Percentiles rank a stretch among this genome's conserved stretches.
These are phyloP conservation scores for Pneumocystis wakefieldiae DNA, from an alignment of 1,139 yeast genomes.

Conservation along the genomic window DNA sequence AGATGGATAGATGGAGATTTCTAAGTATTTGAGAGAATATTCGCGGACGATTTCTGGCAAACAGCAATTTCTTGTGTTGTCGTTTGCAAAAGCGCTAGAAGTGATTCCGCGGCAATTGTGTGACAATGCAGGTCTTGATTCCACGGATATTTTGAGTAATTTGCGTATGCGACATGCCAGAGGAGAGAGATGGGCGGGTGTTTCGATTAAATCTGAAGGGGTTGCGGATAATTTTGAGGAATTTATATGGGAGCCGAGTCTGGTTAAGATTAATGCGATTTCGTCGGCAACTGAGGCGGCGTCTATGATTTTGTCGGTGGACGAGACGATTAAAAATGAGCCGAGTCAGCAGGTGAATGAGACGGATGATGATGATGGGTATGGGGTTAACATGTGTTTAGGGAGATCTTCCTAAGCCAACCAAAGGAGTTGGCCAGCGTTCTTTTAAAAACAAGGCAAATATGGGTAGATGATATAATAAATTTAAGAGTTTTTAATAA, in stretches of 20 bases:
- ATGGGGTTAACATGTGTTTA: too few species aligned
- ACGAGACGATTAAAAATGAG: conserved; percentile 83
- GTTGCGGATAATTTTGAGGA: conserved; percentile 73
- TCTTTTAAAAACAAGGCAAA: too few species aligned
- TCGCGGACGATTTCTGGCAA: conserved; percentile 85
- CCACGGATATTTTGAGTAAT: conserved; percentile 78
- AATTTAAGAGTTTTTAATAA: too few species aligned
- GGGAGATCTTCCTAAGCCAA: too few species aligned
- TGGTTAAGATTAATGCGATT: conserved; percentile 86
- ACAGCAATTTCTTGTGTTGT: conserved; percentile 80
- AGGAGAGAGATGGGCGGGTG: conserved; percentile 84
- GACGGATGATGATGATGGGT: too few species aligned
- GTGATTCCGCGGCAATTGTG: conserved; percentile 93
- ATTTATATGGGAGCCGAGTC: conserved; percentile 96
- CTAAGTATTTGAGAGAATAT: conserved; percentile 72
- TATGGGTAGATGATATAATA: too few species aligned
- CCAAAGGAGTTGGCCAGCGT: too few species aligned
- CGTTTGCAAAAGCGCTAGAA: conserved; percentile 88
- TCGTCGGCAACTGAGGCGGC: conserved; percentile 98
- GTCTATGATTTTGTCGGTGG: conserved; percentile 75
- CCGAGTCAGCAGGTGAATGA: conserved; percentile 30
- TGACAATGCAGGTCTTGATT: conserved; percentile 96
- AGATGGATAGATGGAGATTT: conserved; percentile 59
- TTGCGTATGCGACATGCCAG: conserved; percentile 87
- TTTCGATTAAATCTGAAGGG: conserved; percentile 69